Conservation (phyloP, 2,329 filamentous ascomycete genomes). For the Penicillium sp. region DNA sequence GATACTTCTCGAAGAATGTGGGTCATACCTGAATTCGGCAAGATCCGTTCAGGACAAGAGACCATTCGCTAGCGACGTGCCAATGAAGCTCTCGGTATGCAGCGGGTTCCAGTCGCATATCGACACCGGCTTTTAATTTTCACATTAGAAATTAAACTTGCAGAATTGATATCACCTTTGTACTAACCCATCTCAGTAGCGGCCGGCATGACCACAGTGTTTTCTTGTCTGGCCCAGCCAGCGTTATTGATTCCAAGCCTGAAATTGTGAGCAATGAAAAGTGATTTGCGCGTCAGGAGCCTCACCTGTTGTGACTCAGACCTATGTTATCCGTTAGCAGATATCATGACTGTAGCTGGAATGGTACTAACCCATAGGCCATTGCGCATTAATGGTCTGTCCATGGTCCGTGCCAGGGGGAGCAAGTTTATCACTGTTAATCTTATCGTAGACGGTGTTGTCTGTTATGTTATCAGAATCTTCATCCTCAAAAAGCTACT, state of each 20-base stretch:
- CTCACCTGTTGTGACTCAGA: constrained; percentile 52
- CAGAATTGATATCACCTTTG: not conserved
- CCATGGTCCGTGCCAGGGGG: constrained; percentile 58
- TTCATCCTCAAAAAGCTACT: not conserved
- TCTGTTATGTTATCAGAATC: constrained; percentile 26
- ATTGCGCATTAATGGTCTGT: constrained; percentile 50
- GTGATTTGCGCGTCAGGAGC: not conserved
- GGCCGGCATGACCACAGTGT: constrained; percentile 54
- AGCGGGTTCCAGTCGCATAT: constrained; percentile 62
- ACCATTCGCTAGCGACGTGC: constrained; percentile 47
- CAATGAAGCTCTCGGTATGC: constrained; percentile 68
- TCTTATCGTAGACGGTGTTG: constrained; percentile 55
- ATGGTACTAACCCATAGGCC: constrained; percentile 53
- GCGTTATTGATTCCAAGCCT: constrained; percentile 49
- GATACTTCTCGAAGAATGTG: not conserved
- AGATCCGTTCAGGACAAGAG: constrained; percentile 44
- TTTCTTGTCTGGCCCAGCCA: constrained; percentile 62
- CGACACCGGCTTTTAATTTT: constrained; percentile 54
- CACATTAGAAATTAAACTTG: not conserved
- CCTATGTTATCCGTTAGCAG: constrained; percentile 24
- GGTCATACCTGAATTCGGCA: constrained; percentile 38
- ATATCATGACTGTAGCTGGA: no score
- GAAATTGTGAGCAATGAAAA: not conserved
- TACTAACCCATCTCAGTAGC: constrained; percentile 49
- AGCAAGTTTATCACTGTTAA: constrained; percentile 60